phyloP scores from a whole-genome alignment of 768 basidiomycete genomes.

The Tylopilus felleus region DNA sequence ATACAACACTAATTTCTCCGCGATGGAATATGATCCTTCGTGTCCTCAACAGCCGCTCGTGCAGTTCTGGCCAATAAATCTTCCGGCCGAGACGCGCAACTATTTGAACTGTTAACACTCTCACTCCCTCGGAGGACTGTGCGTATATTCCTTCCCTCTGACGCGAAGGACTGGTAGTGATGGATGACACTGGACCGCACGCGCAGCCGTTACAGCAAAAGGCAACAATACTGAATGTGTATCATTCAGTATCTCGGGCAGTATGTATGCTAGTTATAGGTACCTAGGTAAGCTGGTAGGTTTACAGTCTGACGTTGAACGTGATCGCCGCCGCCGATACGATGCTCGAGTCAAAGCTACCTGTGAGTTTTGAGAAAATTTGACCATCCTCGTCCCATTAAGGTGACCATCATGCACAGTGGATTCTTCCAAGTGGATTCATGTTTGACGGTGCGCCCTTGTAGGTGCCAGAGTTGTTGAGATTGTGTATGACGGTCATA shows the following conservation, averaged over 20 bases:
- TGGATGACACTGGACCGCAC: too few species aligned
- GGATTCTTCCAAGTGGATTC: slow-evolving; percentile 36
- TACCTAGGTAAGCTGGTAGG: too few species aligned
- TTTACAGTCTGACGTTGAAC: slow-evolving; percentile 54
- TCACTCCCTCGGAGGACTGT: slow-evolving; percentile 49
- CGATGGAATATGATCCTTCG: slow-evolving; percentile 4
- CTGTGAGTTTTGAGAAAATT: slow-evolving; percentile 40
- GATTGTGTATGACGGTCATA: neutral
- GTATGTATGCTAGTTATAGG: too few species aligned
- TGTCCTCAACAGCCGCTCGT: slow-evolving; percentile 8
- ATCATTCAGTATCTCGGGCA: too few species aligned
- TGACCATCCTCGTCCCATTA: slow-evolving; percentile 26
- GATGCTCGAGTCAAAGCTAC: slow-evolving; percentile 42
- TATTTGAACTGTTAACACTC: slow-evolving; percentile 20
- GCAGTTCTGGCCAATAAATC: slow-evolving; percentile 8
- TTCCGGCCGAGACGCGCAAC: slow-evolving; percentile 16
- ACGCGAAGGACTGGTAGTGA: too few species aligned
- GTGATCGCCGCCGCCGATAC: slow-evolving; percentile 44
- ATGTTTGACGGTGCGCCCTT: slow-evolving; percentile 24
- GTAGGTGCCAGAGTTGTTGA: slow-evolving; percentile 5
- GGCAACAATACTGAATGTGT: too few species aligned
- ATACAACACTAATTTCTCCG: slow-evolving; percentile 7
- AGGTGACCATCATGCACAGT: slow-evolving; percentile 17
- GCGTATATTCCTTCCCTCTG: slow-evolving; percentile 11
- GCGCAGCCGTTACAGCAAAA: too few species aligned